Percentiles rank a stretch among this genome's conserved stretches.
Conservation (phyloP, 768 basidiomycete genomes). For the Lentinus tigrinus region DNA sequence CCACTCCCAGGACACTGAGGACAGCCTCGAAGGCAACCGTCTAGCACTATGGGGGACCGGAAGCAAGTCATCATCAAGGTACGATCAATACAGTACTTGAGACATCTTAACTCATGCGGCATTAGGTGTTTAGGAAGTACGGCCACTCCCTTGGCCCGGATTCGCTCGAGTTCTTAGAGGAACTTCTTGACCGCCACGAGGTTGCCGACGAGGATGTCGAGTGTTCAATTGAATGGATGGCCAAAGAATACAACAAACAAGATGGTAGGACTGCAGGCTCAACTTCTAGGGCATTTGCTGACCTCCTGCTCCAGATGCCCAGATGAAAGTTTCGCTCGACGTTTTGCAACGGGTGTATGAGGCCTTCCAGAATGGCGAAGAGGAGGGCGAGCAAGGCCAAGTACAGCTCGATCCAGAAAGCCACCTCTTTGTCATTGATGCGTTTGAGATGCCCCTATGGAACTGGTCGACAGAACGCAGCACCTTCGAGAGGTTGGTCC, state of each 20-base stretch:
- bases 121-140: slow-evolving; percentile 84
- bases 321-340: slow-evolving; percentile 76
- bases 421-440: slow-evolving; percentile 81
- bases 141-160: slow-evolving; percentile 86
- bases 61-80: slow-evolving; percentile 48
- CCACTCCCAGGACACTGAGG: no score
- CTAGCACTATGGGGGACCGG: slow-evolving; percentile 34
- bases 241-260: slow-evolving; percentile 86
- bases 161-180: slow-evolving; percentile 67
- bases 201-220: slow-evolving; percentile 71
- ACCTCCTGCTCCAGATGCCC: slow-evolving; percentile 52
- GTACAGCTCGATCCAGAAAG: slow-evolving; percentile 76
- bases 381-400: slow-evolving; percentile 44
- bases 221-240: slow-evolving; percentile 73
- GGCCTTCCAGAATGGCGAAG: slow-evolving; percentile 62
- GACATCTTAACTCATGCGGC: no score
- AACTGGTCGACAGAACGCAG: slow-evolving; percentile 85
- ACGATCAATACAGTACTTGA: background rate
- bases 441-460: slow-evolving; percentile 96
- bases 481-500: slow-evolving; percentile 79
- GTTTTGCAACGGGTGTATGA: slow-evolving; percentile 75
- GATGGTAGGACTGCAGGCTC: slow-evolving; percentile 53
- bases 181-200: slow-evolving; percentile 68
- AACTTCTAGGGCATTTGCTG: background rate
- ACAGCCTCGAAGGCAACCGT: no score